Base-by-base conservation (phyloP, 2,329 filamentous ascomycete genomes). In the Diplodia scrobiculata region DNA sequence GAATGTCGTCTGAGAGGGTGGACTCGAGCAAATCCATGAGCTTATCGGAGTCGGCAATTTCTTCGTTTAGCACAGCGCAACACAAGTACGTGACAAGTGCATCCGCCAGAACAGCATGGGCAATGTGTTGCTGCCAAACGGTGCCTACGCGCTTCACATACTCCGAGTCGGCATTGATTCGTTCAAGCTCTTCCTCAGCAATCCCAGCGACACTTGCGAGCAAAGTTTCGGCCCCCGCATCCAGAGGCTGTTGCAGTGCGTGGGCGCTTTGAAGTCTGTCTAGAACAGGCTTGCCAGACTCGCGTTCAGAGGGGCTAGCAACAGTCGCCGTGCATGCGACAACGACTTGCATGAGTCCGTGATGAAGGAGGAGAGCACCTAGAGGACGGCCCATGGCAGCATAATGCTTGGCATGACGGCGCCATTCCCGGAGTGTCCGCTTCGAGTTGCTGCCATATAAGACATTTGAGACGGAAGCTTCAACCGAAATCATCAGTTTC, bases 401-500 rank as follows among this genome's bases (percentile, higher is more conserved):
- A 79, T 98, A 99, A 68, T 93, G 90, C 52, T 89, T 90, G 66
- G 91, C 81, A 77, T 91, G 92, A 69, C 89, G 87, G 79, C 91
- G 96, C 95, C 95, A 99, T 70, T 97, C 91, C 72, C 88, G 90
- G 21, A 91, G 81, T 32, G 85, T 80, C 55, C 84, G 83, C 68
- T 91, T 88, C 27, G 87, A 80, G 32, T 84, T 84, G 70, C 87
- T 87, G 2, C 89, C 85, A 77, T 96, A 96, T 65, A 94, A 89
- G 69, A 98, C 90, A 9, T 91, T 92, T 9, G 94, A 97, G 67
- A 97, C 89, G 9, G 92, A 91, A 0, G 91, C 92, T 79, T 98
- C 95, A 45, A 98, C 86, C 1, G 91, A 88, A 13, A 96, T 86
- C 70, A 97, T 84, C 74, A 96, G 97, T 6, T 87, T 83, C 72